Base-by-base conservation (phyloP, 2,329 filamentous ascomycete genomes). In the Xylariales sp. region DNA sequence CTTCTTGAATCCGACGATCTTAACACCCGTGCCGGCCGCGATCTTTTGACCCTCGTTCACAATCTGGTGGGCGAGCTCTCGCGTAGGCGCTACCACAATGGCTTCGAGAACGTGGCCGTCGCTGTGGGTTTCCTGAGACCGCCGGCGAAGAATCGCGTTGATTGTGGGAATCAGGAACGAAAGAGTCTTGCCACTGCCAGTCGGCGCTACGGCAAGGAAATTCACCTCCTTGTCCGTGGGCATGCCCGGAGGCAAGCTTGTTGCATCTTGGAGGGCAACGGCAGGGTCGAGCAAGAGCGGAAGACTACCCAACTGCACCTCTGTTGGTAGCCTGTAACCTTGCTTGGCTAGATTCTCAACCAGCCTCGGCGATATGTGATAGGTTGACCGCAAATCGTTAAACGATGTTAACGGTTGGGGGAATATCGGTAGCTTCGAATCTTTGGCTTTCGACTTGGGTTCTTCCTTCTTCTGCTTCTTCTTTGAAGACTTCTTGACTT, bases 131-230 rank as follows among this genome's bases (percentile, higher is more conserved):
- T 70, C 63, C 27, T 70, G 63, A 1, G 72, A 67, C 29, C 74
- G 65, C 37, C 75, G 65, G 43, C 74, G 70, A 48, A 87, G 68
- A 29, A 95, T 81, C 31, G 78, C 75, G 55, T 95, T 84, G 50
- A 98, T 81, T 4, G 89, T 74, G 0, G 91, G 90, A 29, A 98
- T 85, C 52, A 97, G 63, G 54, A 96, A 98, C 14, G 89, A 88
- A 46, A 98, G 69, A 0, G 93, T 98, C 70, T 98, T 98, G 30
- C 93, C 93, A 59, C 91, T 97, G 17, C 93, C 93, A 0, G 93
- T 98, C 2, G 93, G 93, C 4, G 93, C 93, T 29, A 97, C 81
- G 0, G 88, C 87, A 45, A 98, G 63, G 27, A 98, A 78, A 66
- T 98, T 83, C 5, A 91, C 68, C 11, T 60, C 61, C 34, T 50